Conservation (phyloP, 2,329 filamentous ascomycete genomes). For the Cytospora leucostoma region DNA sequence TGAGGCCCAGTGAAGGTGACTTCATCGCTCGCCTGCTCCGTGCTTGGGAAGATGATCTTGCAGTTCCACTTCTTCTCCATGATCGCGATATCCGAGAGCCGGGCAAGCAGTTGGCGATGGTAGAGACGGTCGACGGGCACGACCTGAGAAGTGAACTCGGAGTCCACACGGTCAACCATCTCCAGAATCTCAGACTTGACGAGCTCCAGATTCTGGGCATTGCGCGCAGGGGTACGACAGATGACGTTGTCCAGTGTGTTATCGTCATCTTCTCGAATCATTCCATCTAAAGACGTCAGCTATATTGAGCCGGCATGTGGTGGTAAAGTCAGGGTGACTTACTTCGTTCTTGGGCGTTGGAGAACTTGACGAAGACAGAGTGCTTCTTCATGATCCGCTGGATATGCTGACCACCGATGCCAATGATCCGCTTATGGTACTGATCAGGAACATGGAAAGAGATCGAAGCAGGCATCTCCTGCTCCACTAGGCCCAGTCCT, state of each 20-base stretch:
- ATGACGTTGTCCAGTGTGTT: constrained; percentile 99
- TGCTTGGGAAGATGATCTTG: constrained; percentile 98
- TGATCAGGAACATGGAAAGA: constrained; percentile 99
- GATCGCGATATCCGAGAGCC: constrained; percentile 86
- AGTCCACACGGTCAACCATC: constrained; percentile 98
- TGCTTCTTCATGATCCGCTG: constrained; percentile 99
- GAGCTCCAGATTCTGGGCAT: constrained; percentile 92
- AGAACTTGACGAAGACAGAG: constrained; percentile 99
- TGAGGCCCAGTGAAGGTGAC: constrained; percentile 95
- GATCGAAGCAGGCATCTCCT: constrained; percentile 98
- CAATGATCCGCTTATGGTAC: constrained; percentile 99
- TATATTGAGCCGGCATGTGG: neutral
- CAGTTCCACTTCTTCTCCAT: constrained; percentile 99
- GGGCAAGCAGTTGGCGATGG: constrained; percentile 88
- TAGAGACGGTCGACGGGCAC: constrained; percentile 94
- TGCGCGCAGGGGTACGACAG: constrained; percentile 93
- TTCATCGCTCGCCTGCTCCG: constrained; percentile 93
- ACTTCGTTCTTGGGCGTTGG: constrained; percentile 97
- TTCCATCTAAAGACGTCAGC: constrained; percentile 54
- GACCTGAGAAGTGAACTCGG: constrained; percentile 92
- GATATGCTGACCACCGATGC: constrained; percentile 96
- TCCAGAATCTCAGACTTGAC: constrained; percentile 99
- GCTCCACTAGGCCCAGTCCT: constrained; percentile 88
- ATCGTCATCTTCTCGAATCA: constrained; percentile 95
- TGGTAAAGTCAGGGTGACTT: constrained; percentile 17